Evolutionary conservation across 1,139 yeast genomes (phyloP).

Genomic region (Meyerozyma guilliermondii): DNA sequence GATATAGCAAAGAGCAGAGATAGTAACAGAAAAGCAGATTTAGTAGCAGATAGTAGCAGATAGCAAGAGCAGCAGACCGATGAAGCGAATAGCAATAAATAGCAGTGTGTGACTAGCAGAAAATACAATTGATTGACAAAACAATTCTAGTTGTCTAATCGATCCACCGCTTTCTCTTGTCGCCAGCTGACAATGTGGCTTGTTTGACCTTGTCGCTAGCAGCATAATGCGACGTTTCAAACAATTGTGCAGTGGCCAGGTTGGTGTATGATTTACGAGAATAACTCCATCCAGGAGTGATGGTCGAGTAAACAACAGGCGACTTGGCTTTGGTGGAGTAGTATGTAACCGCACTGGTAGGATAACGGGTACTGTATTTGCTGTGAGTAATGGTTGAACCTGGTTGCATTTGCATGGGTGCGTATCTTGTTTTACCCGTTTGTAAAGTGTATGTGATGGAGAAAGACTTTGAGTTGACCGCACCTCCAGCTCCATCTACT

Average conservation of each 20-base stretch:
- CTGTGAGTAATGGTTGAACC: conserved; percentile 62
- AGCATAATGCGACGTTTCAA: conserved; percentile 50
- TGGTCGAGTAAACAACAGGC: conserved; percentile 52
- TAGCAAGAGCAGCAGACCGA: too few species aligned
- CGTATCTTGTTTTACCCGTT: conserved; percentile 70
- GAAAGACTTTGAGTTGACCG: conserved; percentile 29
- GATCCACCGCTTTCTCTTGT: conserved; percentile 34
- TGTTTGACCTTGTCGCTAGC: conserved; percentile 35
- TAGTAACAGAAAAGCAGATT: neutral
- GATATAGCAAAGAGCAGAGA: neutral
- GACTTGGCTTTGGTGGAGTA: conserved; percentile 38
- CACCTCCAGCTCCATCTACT: conserved; percentile 22
- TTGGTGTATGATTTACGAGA: conserved; percentile 59
- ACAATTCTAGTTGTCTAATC: conserved; percentile 10
- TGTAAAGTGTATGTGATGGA: conserved; percentile 63
- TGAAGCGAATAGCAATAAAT: neutral
- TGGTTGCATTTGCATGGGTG: conserved; percentile 92
- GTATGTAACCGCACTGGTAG: conserved; percentile 61
- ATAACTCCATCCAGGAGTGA: conserved; percentile 83
- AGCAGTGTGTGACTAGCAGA: neutral
- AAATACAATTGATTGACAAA: neutral
- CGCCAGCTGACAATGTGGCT: conserved; percentile 37
- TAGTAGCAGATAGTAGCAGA: too few species aligned
- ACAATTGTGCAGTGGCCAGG: conserved; percentile 62
- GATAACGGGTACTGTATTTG: conserved; percentile 56